A percentile compares a stretch with the other conserved stretches of the same genome.
Evolutionary conservation across 1,139 yeast species (phyloP).

Genomic region (Scheffersomyces illinoinensis): DNA sequence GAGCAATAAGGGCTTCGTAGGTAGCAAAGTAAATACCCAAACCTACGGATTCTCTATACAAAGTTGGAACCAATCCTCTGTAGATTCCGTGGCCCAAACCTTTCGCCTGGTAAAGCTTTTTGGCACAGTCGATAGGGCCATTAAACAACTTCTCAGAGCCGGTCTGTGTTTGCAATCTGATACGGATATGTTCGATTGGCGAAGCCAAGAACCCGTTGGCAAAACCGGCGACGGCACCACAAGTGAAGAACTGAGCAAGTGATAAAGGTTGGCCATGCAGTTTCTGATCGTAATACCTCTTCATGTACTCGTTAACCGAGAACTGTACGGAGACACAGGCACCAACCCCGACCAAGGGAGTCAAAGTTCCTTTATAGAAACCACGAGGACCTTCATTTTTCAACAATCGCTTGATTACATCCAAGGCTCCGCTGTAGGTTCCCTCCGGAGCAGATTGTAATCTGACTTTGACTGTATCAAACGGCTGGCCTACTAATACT

Average conservation of each 20-base stretch:
- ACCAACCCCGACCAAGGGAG: conserved; percentile 89
- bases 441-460: conserved; percentile 84
- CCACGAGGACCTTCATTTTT: conserved; percentile 77
- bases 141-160: conserved; percentile 45
- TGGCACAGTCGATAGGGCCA: conserved; percentile 83
- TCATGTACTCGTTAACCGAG: conserved; percentile 93
- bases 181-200: conserved; percentile 93
- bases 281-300: conserved; percentile 58
- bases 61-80: conserved; percentile 79
- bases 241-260: conserved; percentile 63
- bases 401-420: conserved; percentile 69
- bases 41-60: conserved; percentile 82
- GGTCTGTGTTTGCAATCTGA: conserved; percentile 84
- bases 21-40: conserved; percentile 87
- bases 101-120: conserved; percentile 51
- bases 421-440: conserved; percentile 70
- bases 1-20: conserved; percentile 79
- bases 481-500: conserved; percentile 94
- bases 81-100: conserved; percentile 64
- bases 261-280: conserved; percentile 43
- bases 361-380: conserved; percentile 82
- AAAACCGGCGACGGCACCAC: conserved; percentile 88
- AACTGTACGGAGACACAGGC: conserved; percentile 82
- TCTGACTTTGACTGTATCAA: conserved; percentile 91
- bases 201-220: conserved; percentile 86